Evolutionary conservation across 768 basidiomycete species (phyloP).

Genomic region (Trametes maxima): DNA sequence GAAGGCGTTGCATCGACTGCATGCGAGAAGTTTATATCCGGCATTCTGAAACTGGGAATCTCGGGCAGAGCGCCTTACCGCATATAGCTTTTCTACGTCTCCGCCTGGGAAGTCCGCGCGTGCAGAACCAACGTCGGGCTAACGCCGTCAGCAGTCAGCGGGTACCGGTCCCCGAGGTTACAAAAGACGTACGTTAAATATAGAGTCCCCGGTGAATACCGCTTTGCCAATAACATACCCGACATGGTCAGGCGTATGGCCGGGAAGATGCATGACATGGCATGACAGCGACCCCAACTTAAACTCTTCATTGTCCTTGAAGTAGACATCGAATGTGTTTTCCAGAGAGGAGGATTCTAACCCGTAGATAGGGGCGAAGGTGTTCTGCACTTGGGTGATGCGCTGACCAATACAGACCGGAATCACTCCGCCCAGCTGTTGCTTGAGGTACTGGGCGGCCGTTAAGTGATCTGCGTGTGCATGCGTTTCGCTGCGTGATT

Average conservation of each 20-base stretch:
- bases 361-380: slow-evolving; percentile 39
- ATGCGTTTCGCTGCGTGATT: slow-evolving; percentile 36
- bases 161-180: not conserved
- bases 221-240: slow-evolving; percentile 40
- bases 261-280: slow-evolving; percentile 40
- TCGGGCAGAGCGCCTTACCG: slow-evolving; percentile 27
- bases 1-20: slow-evolving; percentile 42
- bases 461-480: slow-evolving; percentile 45
- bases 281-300: slow-evolving; percentile 35
- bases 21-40: not conserved
- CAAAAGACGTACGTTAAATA: slow-evolving; percentile 36
- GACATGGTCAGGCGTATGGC: slow-evolving; percentile 42
- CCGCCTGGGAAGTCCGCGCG: slow-evolving; percentile 44
- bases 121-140: slow-evolving; percentile 44
- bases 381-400: slow-evolving; percentile 38
- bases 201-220: slow-evolving; percentile 43
- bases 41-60: slow-evolving; percentile 6
- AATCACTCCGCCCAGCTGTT: slow-evolving; percentile 31
- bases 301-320: slow-evolving; percentile 40
- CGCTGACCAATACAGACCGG: slow-evolving; percentile 41
- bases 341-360: slow-evolving; percentile 30
- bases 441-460: slow-evolving; percentile 39
- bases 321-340: slow-evolving; percentile 36
- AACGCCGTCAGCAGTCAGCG: not conserved
- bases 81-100: slow-evolving; percentile 37